phyloP scores from a whole-genome alignment of 148 eudicot genomes.

The Amaranthus hypochondriacus region DNA sequence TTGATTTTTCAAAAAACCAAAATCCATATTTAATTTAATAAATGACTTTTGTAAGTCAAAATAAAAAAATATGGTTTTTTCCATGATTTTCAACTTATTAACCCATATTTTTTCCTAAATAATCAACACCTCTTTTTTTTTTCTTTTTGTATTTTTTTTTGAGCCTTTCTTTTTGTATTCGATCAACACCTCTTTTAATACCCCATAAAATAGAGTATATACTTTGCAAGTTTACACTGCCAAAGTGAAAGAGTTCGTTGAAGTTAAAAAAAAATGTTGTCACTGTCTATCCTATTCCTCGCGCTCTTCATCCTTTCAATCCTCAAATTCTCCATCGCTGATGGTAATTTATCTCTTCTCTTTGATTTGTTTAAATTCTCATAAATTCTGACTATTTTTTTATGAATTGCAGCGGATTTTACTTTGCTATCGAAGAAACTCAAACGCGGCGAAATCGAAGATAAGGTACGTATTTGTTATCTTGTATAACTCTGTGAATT shows the following conservation, averaged over 20 bases:
- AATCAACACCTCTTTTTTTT: no score
- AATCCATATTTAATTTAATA: no score
- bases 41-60: no score
- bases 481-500: background rate
- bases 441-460: slow-evolving; percentile 64
- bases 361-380: background rate
- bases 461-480: slow-evolving; percentile 43
- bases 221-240: no score
- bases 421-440: slow-evolving; percentile 62
- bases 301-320: slow-evolving; percentile 27
- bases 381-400: background rate
- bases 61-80: no score
- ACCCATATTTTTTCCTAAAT: no score
- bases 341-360: slow-evolving; percentile 37
- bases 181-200: no score
- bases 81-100: no score
- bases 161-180: background rate
- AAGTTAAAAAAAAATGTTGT: slow-evolving; percentile 8
- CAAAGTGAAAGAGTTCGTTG: background rate
- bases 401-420: slow-evolving; percentile 52
- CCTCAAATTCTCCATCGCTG: slow-evolving; percentile 49
- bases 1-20: no score
- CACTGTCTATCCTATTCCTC: slow-evolving; percentile 20
- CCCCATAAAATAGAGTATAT: no score
- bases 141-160: background rate